Evolutionary conservation across 768 basidiomycete species (phyloP).

Genomic region (Multifurca ochricompacta): DNA sequence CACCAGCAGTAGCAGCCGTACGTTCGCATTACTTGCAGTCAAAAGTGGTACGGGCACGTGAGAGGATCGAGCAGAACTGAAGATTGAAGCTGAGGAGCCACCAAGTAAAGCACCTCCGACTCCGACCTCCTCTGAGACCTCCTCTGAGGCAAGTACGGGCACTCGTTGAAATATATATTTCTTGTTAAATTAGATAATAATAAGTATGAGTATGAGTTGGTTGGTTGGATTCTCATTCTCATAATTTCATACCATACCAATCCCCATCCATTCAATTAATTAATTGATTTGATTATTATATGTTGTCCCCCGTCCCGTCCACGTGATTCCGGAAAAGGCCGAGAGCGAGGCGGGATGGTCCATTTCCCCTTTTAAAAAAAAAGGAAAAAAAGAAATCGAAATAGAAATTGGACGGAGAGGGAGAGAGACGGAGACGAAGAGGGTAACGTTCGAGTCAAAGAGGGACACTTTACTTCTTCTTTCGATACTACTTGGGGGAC

Average conservation of each 20-base stretch:
- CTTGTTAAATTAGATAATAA: too few species aligned
- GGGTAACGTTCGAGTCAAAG: background rate
- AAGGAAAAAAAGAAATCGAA: too few species aligned
- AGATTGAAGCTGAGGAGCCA: constrained; percentile 26
- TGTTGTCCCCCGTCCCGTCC: too few species aligned
- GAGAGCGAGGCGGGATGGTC: too few species aligned
- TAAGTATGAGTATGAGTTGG: too few species aligned
- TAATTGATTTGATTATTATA: background rate
- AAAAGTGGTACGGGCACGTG: constrained; percentile 91
- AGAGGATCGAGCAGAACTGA: constrained; percentile 89
- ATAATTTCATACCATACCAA: too few species aligned
- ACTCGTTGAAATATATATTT: background rate
- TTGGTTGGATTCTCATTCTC: too few species aligned
- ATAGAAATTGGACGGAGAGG: background rate
- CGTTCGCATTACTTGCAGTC: constrained; percentile 93
- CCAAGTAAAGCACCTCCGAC: constrained; percentile 12
- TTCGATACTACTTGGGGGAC: too few species aligned
- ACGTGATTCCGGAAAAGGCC: too few species aligned
- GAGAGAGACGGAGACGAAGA: background rate
- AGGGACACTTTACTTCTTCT: background rate
- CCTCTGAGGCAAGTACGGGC: background rate
- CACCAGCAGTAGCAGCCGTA: constrained; percentile 34
- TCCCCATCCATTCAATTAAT: background rate
- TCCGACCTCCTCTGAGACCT: too few species aligned
- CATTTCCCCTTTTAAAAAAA: background rate